Conservation (phyloP, 345 rosid species). For the Citrus inodora region DNA sequence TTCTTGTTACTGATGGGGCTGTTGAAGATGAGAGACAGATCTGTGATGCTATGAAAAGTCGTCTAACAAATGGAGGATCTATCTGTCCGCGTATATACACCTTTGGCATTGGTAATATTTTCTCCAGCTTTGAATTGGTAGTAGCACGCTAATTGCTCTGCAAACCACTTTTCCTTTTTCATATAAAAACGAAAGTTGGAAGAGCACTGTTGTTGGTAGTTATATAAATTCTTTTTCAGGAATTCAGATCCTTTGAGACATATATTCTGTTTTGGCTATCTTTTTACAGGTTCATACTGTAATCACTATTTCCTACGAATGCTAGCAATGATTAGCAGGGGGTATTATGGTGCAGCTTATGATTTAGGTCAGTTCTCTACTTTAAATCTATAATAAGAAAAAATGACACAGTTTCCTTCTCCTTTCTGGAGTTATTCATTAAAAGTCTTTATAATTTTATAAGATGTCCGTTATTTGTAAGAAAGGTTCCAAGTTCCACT, state of each 20-base stretch:
- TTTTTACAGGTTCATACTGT: slow-evolving; percentile 71
- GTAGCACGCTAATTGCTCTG: not conserved
- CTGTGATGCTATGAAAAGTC: slow-evolving; percentile 66
- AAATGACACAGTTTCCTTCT: not conserved
- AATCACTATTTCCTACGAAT: slow-evolving; percentile 83
- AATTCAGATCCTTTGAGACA: slow-evolving; percentile 4
- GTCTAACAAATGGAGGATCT: slow-evolving; percentile 41
- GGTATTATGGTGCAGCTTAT: slow-evolving; percentile 65
- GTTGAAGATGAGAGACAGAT: slow-evolving; percentile 89
- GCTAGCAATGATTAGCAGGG: slow-evolving; percentile 71
- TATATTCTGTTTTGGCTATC: not conserved
- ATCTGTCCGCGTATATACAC: slow-evolving; percentile 69
- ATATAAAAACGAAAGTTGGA: not conserved
- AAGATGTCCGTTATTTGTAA: not conserved
- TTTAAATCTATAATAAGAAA: not conserved
- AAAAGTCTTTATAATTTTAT: not conserved
- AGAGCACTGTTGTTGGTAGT: not conserved
- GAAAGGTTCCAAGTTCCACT: not conserved
- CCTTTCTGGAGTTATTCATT: not conserved
- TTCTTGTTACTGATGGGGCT: slow-evolving; percentile 89
- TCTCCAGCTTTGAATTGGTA: not conserved
- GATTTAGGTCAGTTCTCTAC: slow-evolving; percentile 45
- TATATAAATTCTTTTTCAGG: not conserved
- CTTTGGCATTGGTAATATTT: slow-evolving; percentile 74
- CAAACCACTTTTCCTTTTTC: not conserved